Conservation (phyloP, 805 yeast genomes). For the Kluyveromyces lactis region DNA sequence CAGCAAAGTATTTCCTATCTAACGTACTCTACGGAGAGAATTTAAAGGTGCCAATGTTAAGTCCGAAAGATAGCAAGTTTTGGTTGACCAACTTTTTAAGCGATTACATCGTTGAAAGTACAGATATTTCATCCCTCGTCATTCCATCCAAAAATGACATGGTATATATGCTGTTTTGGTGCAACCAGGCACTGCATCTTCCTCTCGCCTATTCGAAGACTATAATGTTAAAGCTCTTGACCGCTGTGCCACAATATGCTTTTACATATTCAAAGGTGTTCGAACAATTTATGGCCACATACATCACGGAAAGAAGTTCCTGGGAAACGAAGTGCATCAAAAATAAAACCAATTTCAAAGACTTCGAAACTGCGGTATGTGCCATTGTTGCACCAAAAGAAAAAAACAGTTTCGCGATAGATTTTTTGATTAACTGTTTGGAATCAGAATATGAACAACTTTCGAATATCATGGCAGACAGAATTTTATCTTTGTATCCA, state of each 20-base stretch:
- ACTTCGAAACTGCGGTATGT: slow-evolving; percentile 51
- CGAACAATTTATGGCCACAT: slow-evolving; percentile 36
- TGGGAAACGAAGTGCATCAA: slow-evolving; percentile 38
- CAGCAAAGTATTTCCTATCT: slow-evolving; percentile 41
- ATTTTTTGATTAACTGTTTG: slow-evolving; percentile 50
- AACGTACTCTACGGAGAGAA: slow-evolving; percentile 50
- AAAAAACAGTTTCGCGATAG: slow-evolving; percentile 45
- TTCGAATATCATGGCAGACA: slow-evolving; percentile 41
- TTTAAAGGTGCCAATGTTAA: slow-evolving; percentile 41
- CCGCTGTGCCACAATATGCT: slow-evolving; percentile 22
- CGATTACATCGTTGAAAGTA: slow-evolving; percentile 43
- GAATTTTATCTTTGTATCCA: slow-evolving; percentile 48
- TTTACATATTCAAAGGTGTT: slow-evolving; percentile 41
- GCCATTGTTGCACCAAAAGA: slow-evolving; percentile 57
- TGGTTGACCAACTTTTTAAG: slow-evolving; percentile 36
- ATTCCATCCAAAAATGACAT: slow-evolving; percentile 50
- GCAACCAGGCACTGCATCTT: slow-evolving; percentile 53
- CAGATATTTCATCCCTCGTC: slow-evolving; percentile 36
- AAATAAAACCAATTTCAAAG: slow-evolving; percentile 42
- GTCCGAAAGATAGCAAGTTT: slow-evolving; percentile 54
- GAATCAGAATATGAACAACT: slow-evolving; percentile 36
- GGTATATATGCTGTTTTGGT: slow-evolving; percentile 52
- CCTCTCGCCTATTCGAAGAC: slow-evolving; percentile 50
- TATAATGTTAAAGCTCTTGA: slow-evolving; percentile 39
- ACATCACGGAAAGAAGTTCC: slow-evolving; percentile 37